Evolutionary conservation across 768 basidiomycete species (phyloP), one percentile per base, ranked within the genome.

Genomic region (Leccinum barrowsii): DNA sequence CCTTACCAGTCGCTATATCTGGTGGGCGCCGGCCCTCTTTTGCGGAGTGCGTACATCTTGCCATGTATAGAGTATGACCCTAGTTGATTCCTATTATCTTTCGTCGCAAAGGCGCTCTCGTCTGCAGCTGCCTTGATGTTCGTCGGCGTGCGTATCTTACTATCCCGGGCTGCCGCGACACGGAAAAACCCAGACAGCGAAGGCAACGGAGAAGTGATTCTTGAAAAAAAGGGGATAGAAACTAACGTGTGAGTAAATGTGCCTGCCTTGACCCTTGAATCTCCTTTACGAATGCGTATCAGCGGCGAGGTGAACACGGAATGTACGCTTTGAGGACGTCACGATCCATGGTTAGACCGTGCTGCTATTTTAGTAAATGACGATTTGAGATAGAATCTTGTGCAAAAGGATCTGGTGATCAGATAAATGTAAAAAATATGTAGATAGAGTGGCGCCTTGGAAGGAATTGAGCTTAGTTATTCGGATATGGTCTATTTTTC

Each of bases 21-120:
- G 85, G 85, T 84, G 81, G 80, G 74, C 78, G 13, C 82, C 85
- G 3, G 78, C 78, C 1, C 40, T 84, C 10, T 86, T 85, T 62
- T 74, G 79, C 34, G 83, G 80, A 50, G 73, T 77, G 62, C n/a
- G 66, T 62, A 40, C 6, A 4, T 35, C 46, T 32, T 19, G 42
- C 4, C 5, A 19, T 3, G n/a, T 10, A 19, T 19, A 12, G 42
- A 44, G 42, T 11, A 19, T 12, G 19, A 44, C 10, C 42, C 10
- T 44, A 11, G 42, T 5, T 19, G 19, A 44, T 19, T 19, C 19
- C n/a, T 0, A 11, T 12, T 19, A 5, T 44, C 42, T 5, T 44
- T 40, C 12, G 32, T 44, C 7, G 4, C 30, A 17, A 11, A 68
- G 67, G 54, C 22, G 2, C 13, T 59, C 26, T 57, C 58, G 19